Evolutionary conservation across 1,284 basidiomycete species (phyloP).

Genomic region (Pulchroboletus neoregius): DNA sequence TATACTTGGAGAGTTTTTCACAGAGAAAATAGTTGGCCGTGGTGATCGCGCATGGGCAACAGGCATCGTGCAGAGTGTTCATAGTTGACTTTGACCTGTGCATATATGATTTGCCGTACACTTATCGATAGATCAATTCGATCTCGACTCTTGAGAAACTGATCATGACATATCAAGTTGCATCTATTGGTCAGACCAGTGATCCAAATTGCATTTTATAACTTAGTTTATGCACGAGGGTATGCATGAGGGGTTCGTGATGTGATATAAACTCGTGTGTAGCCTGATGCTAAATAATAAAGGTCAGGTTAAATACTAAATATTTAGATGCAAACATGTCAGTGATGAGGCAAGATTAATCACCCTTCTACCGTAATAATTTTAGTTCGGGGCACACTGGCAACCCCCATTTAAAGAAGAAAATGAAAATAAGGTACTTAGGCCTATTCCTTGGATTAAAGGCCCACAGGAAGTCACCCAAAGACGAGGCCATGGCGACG

Average conservation of each 20-base stretch:
- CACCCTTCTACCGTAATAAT: neutral
- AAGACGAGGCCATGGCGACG: neutral
- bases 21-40: constrained; percentile 42
- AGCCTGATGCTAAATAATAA: neutral
- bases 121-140: neutral
- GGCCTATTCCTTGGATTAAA: neutral
- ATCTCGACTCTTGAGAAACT: neutral
- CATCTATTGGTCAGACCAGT: neutral
- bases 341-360: too few species aligned
- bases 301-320: neutral
- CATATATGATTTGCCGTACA: neutral
- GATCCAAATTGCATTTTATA: neutral
- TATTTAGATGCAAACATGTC: neutral
- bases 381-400: neutral
- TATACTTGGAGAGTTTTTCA: constrained; percentile 59
- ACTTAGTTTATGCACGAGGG: neutral
- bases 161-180: neutral
- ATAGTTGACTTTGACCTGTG: constrained; percentile 9
- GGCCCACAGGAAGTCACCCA: neutral
- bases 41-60: constrained; percentile 59
- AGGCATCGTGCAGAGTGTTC: constrained; percentile 44
- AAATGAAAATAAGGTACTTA: neutral
- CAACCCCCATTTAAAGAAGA: neutral
- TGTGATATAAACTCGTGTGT: neutral
- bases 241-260: neutral